Evolutionary conservation across 2,329 filamentous ascomycete species (phyloP).

Genomic region (Claviceps arundinis): DNA sequence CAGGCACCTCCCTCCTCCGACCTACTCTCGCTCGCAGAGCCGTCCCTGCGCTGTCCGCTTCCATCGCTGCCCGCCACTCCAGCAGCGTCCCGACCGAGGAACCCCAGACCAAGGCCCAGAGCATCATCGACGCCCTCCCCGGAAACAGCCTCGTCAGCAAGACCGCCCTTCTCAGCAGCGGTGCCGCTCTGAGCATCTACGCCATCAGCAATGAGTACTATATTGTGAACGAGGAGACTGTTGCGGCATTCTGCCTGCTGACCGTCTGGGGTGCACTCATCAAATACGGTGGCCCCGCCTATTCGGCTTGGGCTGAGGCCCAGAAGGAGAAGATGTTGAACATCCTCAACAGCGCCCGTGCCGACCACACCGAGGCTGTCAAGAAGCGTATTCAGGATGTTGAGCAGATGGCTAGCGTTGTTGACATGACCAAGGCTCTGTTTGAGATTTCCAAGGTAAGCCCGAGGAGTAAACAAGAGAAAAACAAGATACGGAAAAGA

Average conservation of each 20-base stretch:
- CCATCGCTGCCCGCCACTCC: constrained; percentile 53
- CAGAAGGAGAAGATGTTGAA: constrained; percentile 88
- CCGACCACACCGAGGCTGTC: constrained; percentile 90
- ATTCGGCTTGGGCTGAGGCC: constrained; percentile 80
- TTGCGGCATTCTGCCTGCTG: constrained; percentile 84
- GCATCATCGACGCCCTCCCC: constrained; percentile 83
- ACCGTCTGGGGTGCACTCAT: constrained; percentile 86
- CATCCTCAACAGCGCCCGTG: constrained; percentile 87
- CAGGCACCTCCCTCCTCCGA: constrained; percentile 85
- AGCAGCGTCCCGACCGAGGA: constrained; percentile 75
- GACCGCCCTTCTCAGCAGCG: constrained; percentile 90
- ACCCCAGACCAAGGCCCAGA: constrained; percentile 94
- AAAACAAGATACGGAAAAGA: background rate
- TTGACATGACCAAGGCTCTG: constrained; percentile 92
- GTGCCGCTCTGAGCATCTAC: constrained; percentile 79
- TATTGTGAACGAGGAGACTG: constrained; percentile 97
- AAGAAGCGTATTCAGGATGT: constrained; percentile 90
- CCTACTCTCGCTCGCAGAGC: constrained; percentile 62
- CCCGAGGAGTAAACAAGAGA: background rate
- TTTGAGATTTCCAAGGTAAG: constrained; percentile 95
- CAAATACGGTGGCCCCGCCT: constrained; percentile 86
- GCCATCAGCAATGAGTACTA: constrained; percentile 99
- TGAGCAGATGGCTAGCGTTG: constrained; percentile 83
- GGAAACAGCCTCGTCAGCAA: constrained; percentile 89
- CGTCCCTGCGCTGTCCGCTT: constrained; percentile 60